Percentiles rank a stretch among this genome's conserved stretches.
Conservation (phyloP, 192 early-diverging fungal species). For the Linnemannia schmuckeri region DNA sequence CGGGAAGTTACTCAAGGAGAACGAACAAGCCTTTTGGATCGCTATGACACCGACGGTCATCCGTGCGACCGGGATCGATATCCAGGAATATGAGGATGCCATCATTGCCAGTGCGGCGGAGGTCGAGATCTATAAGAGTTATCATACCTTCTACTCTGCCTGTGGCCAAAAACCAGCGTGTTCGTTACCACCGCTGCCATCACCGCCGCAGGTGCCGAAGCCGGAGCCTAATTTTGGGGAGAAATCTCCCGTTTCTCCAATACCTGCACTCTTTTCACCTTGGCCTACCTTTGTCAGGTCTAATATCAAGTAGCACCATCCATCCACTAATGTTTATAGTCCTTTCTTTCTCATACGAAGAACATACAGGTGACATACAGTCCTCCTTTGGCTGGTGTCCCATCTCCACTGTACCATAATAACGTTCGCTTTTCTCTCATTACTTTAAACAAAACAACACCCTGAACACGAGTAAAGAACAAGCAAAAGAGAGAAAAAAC, state of each 20-base stretch:
- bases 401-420: not conserved
- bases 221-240: not conserved
- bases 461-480: not conserved
- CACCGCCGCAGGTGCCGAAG: not conserved
- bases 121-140: conserved; percentile 35
- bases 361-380: not conserved
- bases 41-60: conserved; percentile 36
- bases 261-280: not conserved
- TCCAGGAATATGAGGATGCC: conserved; percentile 32
- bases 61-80: conserved; percentile 30
- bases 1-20: conserved; percentile 37
- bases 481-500: not conserved
- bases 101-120: conserved; percentile 15
- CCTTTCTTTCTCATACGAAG: not conserved
- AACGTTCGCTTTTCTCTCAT: not conserved
- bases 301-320: not conserved
- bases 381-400: not conserved
- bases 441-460: not conserved
- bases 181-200: not conserved
- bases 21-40: conserved; percentile 31
- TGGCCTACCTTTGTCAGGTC: not conserved
- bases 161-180: conserved; percentile 25
- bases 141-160: conserved; percentile 43
- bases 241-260: not conserved
- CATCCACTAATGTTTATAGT: not conserved